Base-by-base conservation (phyloP, 345 rosid species). In the Sonneratia caseolaris region DNA sequence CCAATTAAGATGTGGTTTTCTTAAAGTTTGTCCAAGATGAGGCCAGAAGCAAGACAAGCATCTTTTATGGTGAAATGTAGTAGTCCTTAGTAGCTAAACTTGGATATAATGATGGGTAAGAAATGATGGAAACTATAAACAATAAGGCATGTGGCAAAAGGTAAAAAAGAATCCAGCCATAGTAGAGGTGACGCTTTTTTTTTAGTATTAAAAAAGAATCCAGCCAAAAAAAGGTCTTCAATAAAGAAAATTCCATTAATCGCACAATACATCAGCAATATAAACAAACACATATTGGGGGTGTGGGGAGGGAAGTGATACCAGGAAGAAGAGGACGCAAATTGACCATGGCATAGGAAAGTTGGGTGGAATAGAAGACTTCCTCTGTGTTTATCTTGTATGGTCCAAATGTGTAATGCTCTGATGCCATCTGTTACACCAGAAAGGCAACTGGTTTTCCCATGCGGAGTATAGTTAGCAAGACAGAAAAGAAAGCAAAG, bases 281-380 rank as follows among this genome's bases (percentile, higher is more conserved):
- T 8, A 27, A 3, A 42, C 2, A 48, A 38, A 43, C 21, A 14
- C 8, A n/a, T 32, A 67, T 13, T 7, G 66, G 1, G 43, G 61
- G 40, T 48, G 48, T 19, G 27, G n/a, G 48, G 67, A 55, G 37
- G 32, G 6, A 40, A 69, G 53, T 49, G 16, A 71, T 74, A 91
- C 98, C 98, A 73, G 92, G 96, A 81, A 86, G 76, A 73, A 91
- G 81, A 38, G 97, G 98, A 21, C 97, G 96, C 76, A 90, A 86
- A 77, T 94, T 94, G 82, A 94, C 97, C 84, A 90, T 71, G 40
- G 96, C 98, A 61, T 74, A 94, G 70, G 98, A 94, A 66, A 86
- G 83, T 22, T 76, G 66, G 22, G 91, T 86, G 68, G 88, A 32
- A 83, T 87, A 91, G 79, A 94, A 94, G 35, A 94, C 96, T 81